Evolutionary conservation across 2,329 filamentous ascomycete genomes (phyloP).

Genomic region (Phialophora macrospora): DNA sequence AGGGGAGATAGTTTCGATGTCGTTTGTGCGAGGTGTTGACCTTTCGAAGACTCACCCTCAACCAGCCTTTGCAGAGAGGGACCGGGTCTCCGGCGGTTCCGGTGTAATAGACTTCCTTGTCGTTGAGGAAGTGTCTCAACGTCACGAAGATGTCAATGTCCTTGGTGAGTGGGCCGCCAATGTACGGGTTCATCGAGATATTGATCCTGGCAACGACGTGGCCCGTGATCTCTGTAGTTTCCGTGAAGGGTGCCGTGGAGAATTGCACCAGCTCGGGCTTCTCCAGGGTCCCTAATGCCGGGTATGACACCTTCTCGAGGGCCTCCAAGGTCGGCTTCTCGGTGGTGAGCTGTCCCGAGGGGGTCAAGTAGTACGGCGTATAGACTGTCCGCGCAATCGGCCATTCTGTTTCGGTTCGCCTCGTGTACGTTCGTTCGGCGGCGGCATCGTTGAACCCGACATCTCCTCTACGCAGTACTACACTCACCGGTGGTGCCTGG

Average conservation of each 20-base stretch:
- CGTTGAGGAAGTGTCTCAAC: not conserved
- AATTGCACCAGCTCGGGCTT: constrained; percentile 64
- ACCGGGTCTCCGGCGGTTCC: constrained; percentile 61
- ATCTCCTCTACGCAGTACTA: constrained; percentile 69
- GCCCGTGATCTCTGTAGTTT: constrained; percentile 71
- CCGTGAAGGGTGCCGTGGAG: constrained; percentile 60
- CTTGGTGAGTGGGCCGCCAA: constrained; percentile 51
- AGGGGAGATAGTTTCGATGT: constrained; percentile 47
- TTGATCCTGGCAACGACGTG: constrained; percentile 68
- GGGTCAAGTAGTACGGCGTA: constrained; percentile 64
- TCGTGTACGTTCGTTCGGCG: constrained; percentile 61
- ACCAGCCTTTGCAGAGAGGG: constrained; percentile 60
- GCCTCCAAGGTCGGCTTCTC: constrained; percentile 48
- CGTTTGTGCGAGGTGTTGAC: constrained; percentile 51
- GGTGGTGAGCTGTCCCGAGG: constrained; percentile 50
- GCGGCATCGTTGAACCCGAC: constrained; percentile 69
- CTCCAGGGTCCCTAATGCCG: constrained; percentile 63
- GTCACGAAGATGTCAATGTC: constrained; percentile 53
- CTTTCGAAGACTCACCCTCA: constrained; percentile 57
- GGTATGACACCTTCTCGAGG: constrained; percentile 60
- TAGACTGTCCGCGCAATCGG: constrained; percentile 70
- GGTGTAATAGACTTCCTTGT: constrained; percentile 7
- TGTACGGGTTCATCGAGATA: constrained; percentile 58
- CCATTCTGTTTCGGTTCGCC: constrained; percentile 67
- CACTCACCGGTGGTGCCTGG: constrained; percentile 58